Conservation (phyloP, 2,329 filamentous ascomycete species). For the Penicillium sp. region DNA sequence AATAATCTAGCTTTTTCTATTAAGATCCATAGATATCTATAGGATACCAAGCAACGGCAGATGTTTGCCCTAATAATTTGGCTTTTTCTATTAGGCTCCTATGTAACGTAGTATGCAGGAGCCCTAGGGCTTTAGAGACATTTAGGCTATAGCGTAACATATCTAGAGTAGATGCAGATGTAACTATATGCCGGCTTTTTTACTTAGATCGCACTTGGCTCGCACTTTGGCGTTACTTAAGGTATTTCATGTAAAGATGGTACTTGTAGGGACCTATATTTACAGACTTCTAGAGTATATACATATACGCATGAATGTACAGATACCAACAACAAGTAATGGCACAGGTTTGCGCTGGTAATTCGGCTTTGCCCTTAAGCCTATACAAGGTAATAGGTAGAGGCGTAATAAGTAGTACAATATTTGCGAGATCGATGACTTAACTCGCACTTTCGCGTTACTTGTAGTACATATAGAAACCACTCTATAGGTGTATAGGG, state of each 20-base stretch:
- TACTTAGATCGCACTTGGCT: background rate
- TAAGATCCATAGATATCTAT: too few relatives aligned
- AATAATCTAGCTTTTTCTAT: too few relatives aligned
- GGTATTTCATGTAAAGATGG: background rate
- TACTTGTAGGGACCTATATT: too few relatives aligned
- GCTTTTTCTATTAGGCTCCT: too few relatives aligned
- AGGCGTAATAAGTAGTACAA: too few relatives aligned
- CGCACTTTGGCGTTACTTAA: background rate
- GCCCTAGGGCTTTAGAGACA: background rate
- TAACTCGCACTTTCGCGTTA: too few relatives aligned
- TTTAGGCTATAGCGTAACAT: background rate
- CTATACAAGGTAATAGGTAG: too few relatives aligned
- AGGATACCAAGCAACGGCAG: too few relatives aligned
- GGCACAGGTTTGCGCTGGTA: background rate
- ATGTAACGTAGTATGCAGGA: background rate
- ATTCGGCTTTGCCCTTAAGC: background rate
- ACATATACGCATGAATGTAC: background rate
- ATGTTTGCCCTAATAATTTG: background rate
- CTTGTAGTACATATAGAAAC: too few relatives aligned
- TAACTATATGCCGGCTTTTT: background rate
- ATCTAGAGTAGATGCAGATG: too few relatives aligned
- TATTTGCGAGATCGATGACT: too few relatives aligned
- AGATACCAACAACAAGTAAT: background rate
- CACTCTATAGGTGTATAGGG: too few relatives aligned
- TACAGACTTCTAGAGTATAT: background rate